A percentile compares a stretch with the other conserved stretches of the same genome.
Conservation (phyloP, 768 basidiomycete species). For the Suillus lakei region DNA sequence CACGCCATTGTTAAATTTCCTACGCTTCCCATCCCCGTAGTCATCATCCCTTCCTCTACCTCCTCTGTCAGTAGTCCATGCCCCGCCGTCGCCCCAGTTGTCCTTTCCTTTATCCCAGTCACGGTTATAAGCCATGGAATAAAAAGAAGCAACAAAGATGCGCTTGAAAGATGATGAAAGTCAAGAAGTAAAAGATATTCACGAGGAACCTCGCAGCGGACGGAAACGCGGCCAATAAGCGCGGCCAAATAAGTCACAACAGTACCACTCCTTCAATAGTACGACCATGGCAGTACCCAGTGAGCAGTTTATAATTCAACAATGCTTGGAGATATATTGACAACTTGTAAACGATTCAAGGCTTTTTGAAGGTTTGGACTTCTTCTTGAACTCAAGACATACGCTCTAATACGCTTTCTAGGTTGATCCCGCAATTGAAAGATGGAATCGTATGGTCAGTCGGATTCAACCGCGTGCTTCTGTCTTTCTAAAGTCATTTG, state of each 20-base stretch:
- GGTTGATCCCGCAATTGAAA: slow-evolving; percentile 63
- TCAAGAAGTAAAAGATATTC: slow-evolving; percentile 20
- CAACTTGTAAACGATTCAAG: slow-evolving; percentile 38
- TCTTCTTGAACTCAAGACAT: background rate
- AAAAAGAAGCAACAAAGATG: slow-evolving; percentile 10
- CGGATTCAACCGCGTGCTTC: slow-evolving; percentile 13
- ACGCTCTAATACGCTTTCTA: slow-evolving; percentile 11
- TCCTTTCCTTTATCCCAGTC: slow-evolving; percentile 89
- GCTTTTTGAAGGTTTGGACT: slow-evolving; percentile 57
- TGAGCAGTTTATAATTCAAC: slow-evolving; percentile 28
- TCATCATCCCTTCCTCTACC: slow-evolving; percentile 72
- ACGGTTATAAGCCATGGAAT: slow-evolving; percentile 72
- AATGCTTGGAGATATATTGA: slow-evolving; percentile 14
- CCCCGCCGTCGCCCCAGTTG: slow-evolving; percentile 50
- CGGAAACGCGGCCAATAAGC: slow-evolving; percentile 11
- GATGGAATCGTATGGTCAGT: slow-evolving; percentile 64
- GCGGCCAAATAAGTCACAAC: slow-evolving; percentile 37
- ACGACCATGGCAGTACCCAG: slow-evolving; percentile 71
- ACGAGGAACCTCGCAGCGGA: background rate
- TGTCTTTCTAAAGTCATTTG: background rate
- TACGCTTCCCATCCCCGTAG: slow-evolving; percentile 71
- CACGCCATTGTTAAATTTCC: slow-evolving; percentile 81
- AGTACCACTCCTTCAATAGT: slow-evolving; percentile 24
- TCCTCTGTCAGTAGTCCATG: slow-evolving; percentile 46
- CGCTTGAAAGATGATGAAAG: slow-evolving; percentile 24